Evolutionary conservation across 2,329 filamentous ascomycete species (phyloP), one percentile per base, ranked within the genome.

Genomic region (Curvularia sp.): DNA sequence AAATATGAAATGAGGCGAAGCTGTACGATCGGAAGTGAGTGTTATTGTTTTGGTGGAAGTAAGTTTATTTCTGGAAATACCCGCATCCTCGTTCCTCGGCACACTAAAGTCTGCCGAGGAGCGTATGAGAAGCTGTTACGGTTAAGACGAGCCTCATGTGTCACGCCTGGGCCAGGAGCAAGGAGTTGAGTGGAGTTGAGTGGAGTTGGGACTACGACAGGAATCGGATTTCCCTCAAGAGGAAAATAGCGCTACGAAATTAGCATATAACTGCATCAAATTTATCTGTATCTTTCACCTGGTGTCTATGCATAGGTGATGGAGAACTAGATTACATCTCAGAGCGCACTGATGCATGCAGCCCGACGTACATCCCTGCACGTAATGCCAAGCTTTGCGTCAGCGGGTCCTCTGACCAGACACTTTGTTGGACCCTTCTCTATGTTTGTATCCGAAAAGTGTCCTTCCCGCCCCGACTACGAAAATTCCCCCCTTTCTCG

Each of bases 1-100:
- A 70, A 45, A 63, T 72, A 64, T 72, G 57, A 64, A 18, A 38
- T 18, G 36, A 21, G 13, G 30, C 23, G 5, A 6, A 46, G 5
- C 2, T 46, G 23, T 28, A 49, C 47, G 47, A 39, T 46, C 34
- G 15, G 21, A 8, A 38, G 39, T 36, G 21, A 45, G 28, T 21
- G 15, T 30, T 15, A 5, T 27, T 43, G 8, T 28, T 43, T 34
- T 52, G 21, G 13, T 23, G 21, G 18, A n/a, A 21, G 27, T 13
- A 30, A 52, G 32, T 36, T 39, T 21, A 32, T n/a, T 45, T 36
- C 18, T 27, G 18, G 10, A 28, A 49, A 36, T 27, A 32, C 30
- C 49, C 39, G n/a, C 30, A 45, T 52, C 10, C 27, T 25, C 41
- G 30, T 53, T 23, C 19, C 41, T 38, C 19, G 23, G 34, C 47